These are phyloP conservation scores for Ascochyta pisi DNA, from an alignment of 2,329 filamentous ascomycete species.

Conservation along the genomic window DNA sequence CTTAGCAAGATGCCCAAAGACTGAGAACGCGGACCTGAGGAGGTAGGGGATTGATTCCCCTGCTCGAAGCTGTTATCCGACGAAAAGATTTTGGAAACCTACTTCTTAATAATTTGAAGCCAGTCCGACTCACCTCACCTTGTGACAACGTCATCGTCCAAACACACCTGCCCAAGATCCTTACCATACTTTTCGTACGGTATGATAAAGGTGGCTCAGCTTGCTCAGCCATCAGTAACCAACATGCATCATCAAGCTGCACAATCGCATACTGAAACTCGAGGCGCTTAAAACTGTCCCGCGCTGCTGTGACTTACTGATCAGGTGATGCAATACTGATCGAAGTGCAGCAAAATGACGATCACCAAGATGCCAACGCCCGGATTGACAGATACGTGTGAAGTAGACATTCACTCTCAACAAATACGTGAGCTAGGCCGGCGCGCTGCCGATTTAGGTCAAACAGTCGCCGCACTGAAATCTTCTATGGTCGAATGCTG, in stretches of 20 bases:
- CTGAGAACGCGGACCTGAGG: too few species aligned
- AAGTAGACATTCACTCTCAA: too few species aligned
- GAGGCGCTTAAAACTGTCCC: constrained; percentile 48
- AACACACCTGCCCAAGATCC: constrained; percentile 50
- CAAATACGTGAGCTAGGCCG: constrained; percentile 34
- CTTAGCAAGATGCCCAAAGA: too few species aligned
- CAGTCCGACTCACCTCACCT: constrained; percentile 23
- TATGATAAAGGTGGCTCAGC: constrained; percentile 38
- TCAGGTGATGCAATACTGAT: constrained; percentile 46
- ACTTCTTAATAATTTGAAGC: too few species aligned
- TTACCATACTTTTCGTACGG: constrained; percentile 32
- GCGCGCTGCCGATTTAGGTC: constrained; percentile 45
- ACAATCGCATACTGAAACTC: constrained; percentile 53
- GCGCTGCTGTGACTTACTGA: constrained; percentile 43
- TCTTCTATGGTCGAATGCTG: constrained; percentile 40
- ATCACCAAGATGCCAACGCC: too few species aligned
- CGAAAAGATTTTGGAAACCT: too few species aligned
- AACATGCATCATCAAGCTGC: constrained; percentile 52
- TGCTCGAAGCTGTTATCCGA: constrained; percentile 30
- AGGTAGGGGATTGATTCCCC: too few species aligned
- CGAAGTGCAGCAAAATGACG: too few species aligned
- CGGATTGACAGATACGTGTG: too few species aligned
- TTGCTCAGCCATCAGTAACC: constrained; percentile 55
- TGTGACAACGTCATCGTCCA: constrained; percentile 45
- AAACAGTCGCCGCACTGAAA: constrained; percentile 45